Base-by-base conservation (phyloP, 2,329 filamentous ascomycete species). In the Diaporthe humulicola region DNA sequence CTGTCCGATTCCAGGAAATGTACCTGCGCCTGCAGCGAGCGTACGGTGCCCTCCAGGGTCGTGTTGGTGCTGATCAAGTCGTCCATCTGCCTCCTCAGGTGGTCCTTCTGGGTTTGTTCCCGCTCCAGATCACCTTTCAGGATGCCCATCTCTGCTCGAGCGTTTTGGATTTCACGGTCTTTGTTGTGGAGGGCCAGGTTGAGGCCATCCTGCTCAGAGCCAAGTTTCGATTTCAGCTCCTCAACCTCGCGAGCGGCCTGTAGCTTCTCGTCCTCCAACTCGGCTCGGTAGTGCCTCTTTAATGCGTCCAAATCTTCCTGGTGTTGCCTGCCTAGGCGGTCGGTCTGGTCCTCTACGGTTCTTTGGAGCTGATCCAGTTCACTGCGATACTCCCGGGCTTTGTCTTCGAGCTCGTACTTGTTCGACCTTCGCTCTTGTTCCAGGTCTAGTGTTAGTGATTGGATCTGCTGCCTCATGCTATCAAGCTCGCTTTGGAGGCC, bases 1-100 rank as follows among this genome's bases (percentile, higher is more conserved):
- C 92, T 95, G 80, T 95, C 95, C 0, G 95, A 97, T 82, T 98
- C 95, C 25, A 98, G 90, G 81, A 97, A 98, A 77, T 96, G 93
- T 74, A 98, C 94, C 79, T 96, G 94, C 2, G 94, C 94, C 78
- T 93, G 91, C 77, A 98, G 89, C 4, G 93, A 93, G 77, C 93
- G 92, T 77, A 94, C 92, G 33, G 93, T 92, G 48, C 91, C 92
- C 78, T 98, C 95, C 15, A 98, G 87, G 0, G 90, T 90, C 15
- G 91, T 87, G 74, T 91, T 92, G 54, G 91, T 90, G 12, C 88
- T 87, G 5, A 90, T 88, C 10, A 90, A 86, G 52, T 92, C 91
- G 5, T 89, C 86, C 25, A 94, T 83, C 50, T 85, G 90, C 40
- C 83, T 86, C 76, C 88, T 86, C 0, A 90, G 81, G 4, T 82